These are phyloP conservation scores for Xylariomycetidae sp. DNA, from an alignment of 2,329 filamentous ascomycete species.

Conservation along the genomic window DNA sequence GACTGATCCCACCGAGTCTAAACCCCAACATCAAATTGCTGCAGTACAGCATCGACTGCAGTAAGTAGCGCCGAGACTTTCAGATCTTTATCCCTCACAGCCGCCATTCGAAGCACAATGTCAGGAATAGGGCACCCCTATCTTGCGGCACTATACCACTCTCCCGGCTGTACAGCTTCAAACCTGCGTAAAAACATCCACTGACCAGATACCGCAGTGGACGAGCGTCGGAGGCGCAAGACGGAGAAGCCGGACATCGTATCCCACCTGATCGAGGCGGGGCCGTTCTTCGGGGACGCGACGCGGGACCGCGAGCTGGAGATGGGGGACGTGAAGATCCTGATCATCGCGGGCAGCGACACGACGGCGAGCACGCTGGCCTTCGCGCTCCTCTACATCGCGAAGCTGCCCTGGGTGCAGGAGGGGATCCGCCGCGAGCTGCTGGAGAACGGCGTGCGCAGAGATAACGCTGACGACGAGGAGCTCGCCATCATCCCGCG, in stretches of 20 bases:
- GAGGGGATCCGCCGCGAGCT: constrained; percentile 9
- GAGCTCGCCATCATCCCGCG: constrained; percentile 7
- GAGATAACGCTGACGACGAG: too few species aligned
- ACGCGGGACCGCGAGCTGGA: constrained; percentile 11
- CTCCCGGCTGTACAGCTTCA: too few species aligned
- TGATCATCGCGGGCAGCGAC: constrained; percentile 14
- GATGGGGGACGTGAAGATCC: constrained; percentile 9
- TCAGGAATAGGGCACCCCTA: too few species aligned
- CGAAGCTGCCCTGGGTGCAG: constrained; percentile 3
- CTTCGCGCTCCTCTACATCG: constrained; percentile 11
- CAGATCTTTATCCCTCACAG: too few species aligned
- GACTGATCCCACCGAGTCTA: constrained; percentile 7
- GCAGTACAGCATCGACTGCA: constrained; percentile 9
- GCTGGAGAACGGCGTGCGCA: constrained; percentile 5
- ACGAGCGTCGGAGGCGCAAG: constrained; percentile 11
- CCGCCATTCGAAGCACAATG: too few species aligned
- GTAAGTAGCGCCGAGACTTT: too few species aligned
- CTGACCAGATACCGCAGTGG: too few species aligned
- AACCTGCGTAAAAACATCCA: too few species aligned
- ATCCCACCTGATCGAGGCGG: constrained; percentile 10
- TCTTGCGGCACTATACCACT: too few species aligned
- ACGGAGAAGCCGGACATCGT: constrained; percentile 13
- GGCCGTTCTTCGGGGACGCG: constrained; percentile 9
- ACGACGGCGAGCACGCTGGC: constrained; percentile 10
- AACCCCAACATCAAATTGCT: constrained; percentile 11